These are phyloP conservation scores for Rhodotorula mucilaginosa DNA, from an alignment of 1,284 basidiomycete species.

Conservation along the genomic window DNA sequence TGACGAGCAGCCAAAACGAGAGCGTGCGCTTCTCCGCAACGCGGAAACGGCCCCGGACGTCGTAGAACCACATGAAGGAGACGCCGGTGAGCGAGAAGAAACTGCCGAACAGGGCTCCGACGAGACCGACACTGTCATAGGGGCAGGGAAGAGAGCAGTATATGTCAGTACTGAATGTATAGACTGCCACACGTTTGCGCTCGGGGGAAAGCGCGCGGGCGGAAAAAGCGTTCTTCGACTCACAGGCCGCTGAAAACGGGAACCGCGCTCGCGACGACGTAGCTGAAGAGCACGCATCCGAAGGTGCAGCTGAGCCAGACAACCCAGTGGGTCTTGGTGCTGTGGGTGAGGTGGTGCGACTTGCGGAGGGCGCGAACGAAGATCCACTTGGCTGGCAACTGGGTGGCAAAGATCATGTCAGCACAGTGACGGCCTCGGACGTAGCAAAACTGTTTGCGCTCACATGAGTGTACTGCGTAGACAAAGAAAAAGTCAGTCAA, in stretches of 20 bases:
- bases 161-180: slow-evolving; percentile 18
- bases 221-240: not conserved
- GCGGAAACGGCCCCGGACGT: slow-evolving; percentile 10
- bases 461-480: too few species aligned
- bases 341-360: slow-evolving; percentile 60
- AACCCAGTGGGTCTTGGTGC: slow-evolving; percentile 61
- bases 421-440: too few species aligned
- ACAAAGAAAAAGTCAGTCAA: too few species aligned
- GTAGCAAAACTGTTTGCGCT: too few species aligned
- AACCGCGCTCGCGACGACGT: slow-evolving; percentile 55
- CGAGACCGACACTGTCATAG: not conserved
- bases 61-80: slow-evolving; percentile 31
- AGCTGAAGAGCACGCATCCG: slow-evolving; percentile 51
- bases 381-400: slow-evolving; percentile 57
- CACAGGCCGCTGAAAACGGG: slow-evolving; percentile 18
- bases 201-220: not conserved
- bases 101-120: slow-evolving; percentile 23
- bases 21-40: slow-evolving; percentile 1
- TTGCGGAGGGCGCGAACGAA: slow-evolving; percentile 62
- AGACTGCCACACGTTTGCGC: not conserved
- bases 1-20: not conserved
- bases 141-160: not conserved
- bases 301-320: slow-evolving; percentile 58
- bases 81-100: slow-evolving; percentile 19
- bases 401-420: slow-evolving; percentile 42